Conservation (phyloP, 129 eudicot species). For the Lonicera japonica region DNA sequence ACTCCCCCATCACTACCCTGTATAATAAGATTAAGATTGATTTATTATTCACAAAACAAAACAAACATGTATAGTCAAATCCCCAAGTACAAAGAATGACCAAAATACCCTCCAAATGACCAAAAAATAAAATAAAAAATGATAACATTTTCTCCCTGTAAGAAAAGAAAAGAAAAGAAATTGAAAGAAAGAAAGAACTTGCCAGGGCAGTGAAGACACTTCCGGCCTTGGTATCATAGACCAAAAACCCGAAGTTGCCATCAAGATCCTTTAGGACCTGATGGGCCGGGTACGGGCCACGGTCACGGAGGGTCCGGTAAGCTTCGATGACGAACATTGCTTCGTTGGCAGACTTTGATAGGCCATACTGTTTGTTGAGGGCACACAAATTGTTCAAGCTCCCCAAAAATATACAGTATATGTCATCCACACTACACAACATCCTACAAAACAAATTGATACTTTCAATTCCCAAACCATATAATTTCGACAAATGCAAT, state of each 20-base stretch:
- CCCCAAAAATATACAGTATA: constrained; percentile 80
- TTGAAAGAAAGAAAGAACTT: constrained; percentile 17
- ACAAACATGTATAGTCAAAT: not conserved
- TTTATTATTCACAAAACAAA: not conserved
- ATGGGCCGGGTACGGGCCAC: constrained; percentile 84
- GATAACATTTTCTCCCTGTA: not conserved
- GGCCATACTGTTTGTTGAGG: constrained; percentile 81
- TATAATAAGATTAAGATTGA: too few relatives aligned
- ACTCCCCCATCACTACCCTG: constrained; percentile 74
- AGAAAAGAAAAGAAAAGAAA: too few relatives aligned
- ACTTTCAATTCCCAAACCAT: not conserved
- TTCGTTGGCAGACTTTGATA: constrained; percentile 53
- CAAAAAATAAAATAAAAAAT: not conserved
- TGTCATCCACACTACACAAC: constrained; percentile 62
- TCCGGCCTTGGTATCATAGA: constrained; percentile 62
- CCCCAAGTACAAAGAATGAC: not conserved
- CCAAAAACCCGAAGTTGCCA: constrained; percentile 81
- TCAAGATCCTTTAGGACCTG: constrained; percentile 83
- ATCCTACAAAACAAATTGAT: constrained; percentile 35
- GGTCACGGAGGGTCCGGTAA: constrained; percentile 84
- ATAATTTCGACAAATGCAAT: not conserved
- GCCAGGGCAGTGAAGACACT: constrained; percentile 68
- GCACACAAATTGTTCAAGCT: constrained; percentile 55
- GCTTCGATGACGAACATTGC: constrained; percentile 88
- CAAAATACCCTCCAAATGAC: not conserved